Evolutionary conservation across 2,329 filamentous ascomycete genomes (phyloP).

Genomic region (Furcasterigmium sp.): DNA sequence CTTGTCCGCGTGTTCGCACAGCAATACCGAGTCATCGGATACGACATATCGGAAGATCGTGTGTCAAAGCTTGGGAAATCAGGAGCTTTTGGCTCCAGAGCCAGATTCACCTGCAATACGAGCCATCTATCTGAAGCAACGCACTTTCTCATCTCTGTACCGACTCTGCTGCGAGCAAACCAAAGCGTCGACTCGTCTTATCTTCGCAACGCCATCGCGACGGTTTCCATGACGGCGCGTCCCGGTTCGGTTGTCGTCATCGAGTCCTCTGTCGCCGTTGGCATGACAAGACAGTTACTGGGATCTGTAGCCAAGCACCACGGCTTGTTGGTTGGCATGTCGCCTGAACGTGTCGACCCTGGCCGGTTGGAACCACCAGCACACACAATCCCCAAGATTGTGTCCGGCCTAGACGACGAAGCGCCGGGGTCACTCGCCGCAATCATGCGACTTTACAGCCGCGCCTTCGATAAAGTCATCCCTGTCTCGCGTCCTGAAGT

Average conservation of each 20-base stretch:
- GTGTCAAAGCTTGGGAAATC: constrained; percentile 24
- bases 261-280: constrained; percentile 34
- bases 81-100: constrained; percentile 18
- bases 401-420: constrained; percentile 30
- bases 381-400: constrained; percentile 32
- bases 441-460: constrained; percentile 29
- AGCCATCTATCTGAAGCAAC: constrained; percentile 24
- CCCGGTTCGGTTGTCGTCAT: constrained; percentile 31
- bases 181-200: constrained; percentile 29
- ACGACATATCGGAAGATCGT: constrained; percentile 38
- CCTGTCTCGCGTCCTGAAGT: constrained; percentile 33
- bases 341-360: constrained; percentile 32
- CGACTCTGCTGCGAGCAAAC: constrained; percentile 30
- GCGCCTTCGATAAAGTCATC: constrained; percentile 29
- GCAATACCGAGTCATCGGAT: constrained; percentile 37
- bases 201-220: constrained; percentile 25
- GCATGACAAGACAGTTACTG: constrained; percentile 34
- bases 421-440: constrained; percentile 24
- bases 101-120: constrained; percentile 28
- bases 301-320: constrained; percentile 22
- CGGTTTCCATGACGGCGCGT: constrained; percentile 23
- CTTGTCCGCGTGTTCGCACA: constrained; percentile 38
- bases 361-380: constrained; percentile 22
- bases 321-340: constrained; percentile 28
- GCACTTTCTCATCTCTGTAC: constrained; percentile 35